Evolutionary conservation across 2,329 filamentous ascomycete genomes (phyloP).

Genomic region (Pseudogymnoascus verrucosus): DNA sequence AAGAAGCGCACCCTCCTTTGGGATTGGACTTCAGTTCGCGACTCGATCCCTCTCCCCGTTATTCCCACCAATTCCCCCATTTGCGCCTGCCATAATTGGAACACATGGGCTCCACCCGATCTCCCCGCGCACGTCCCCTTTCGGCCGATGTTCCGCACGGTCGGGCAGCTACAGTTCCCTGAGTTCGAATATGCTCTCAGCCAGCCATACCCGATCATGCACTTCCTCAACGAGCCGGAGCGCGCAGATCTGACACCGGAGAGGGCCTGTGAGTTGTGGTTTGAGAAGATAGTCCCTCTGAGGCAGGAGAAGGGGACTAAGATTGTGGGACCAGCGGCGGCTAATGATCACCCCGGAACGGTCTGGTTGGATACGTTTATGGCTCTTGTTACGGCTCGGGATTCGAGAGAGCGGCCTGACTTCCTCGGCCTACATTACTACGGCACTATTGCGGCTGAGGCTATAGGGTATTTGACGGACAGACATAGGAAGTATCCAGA

Average conservation of each 20-base stretch:
- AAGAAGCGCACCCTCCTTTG: slow-evolving; percentile 35
- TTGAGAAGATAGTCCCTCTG: slow-evolving; percentile 31
- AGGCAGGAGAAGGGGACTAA: slow-evolving; percentile 28
- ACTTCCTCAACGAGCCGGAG: slow-evolving; percentile 41
- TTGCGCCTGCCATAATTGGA: slow-evolving; percentile 34
- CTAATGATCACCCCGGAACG: slow-evolving; percentile 31
- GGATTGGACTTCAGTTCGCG: slow-evolving; percentile 36
- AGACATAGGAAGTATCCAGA: slow-evolving; percentile 31
- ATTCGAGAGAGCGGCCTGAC: slow-evolving; percentile 34
- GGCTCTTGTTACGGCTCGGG: slow-evolving; percentile 26
- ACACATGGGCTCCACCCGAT: slow-evolving; percentile 34
- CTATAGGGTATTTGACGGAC: slow-evolving; percentile 30
- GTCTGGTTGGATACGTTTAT: slow-evolving; percentile 37
- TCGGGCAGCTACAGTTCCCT: slow-evolving; percentile 27
- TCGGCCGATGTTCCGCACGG: slow-evolving; percentile 35
- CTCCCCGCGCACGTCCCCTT: slow-evolving; percentile 30
- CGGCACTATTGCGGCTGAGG: slow-evolving; percentile 27
- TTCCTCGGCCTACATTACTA: slow-evolving; percentile 39
- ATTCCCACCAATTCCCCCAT: slow-evolving; percentile 30
- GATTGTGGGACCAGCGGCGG: slow-evolving; percentile 33
- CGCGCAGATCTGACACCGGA: slow-evolving; percentile 28
- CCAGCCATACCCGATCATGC: slow-evolving; percentile 28
- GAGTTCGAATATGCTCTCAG: slow-evolving; percentile 20
- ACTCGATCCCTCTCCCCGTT: slow-evolving; percentile 30
- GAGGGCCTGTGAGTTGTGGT: slow-evolving; percentile 33